Percentiles rank a stretch among this genome's conserved stretches.
Conservation (phyloP, 257 asterid species). For the Rehmannia glutinosa region DNA sequence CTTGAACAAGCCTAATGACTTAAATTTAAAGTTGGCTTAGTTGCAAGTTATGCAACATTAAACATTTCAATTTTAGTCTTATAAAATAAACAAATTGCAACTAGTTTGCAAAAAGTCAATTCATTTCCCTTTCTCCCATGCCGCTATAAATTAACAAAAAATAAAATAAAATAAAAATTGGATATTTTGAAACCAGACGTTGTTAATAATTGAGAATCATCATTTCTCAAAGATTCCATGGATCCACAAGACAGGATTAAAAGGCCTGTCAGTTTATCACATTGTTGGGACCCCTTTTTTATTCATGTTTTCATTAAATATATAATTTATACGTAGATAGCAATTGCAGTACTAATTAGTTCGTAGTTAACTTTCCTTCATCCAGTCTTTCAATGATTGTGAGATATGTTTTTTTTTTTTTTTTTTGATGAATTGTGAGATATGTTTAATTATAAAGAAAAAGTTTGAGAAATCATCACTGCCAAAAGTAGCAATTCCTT, state of each 20-base stretch:
- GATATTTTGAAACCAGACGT: neutral
- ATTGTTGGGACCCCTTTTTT: neutral
- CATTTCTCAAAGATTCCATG: constrained; percentile 24
- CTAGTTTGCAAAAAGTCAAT: neutral
- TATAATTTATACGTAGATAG: too few species aligned
- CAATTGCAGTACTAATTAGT: too few species aligned
- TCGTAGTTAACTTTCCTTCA: too few species aligned
- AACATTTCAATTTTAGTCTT: neutral
- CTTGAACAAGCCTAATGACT: too few species aligned
- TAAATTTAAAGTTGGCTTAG: too few species aligned
- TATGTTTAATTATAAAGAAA: too few species aligned
- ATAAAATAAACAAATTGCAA: neutral
- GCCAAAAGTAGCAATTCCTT: too few species aligned
- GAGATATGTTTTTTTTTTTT: too few species aligned
- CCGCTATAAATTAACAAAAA: neutral
- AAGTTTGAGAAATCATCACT: too few species aligned
- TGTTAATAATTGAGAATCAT: constrained; percentile 20
- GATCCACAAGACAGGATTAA: constrained; percentile 7
- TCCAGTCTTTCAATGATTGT: too few species aligned
- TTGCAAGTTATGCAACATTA: neutral
- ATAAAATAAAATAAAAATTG: neutral
- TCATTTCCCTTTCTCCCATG: neutral
- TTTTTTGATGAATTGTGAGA: too few species aligned
- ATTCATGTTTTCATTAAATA: neutral
- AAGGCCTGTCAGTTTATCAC: neutral